These are phyloP conservation scores for Entomophthora muscae DNA, from an alignment of 371 early-diverging fungal species.

Conservation along the genomic window DNA sequence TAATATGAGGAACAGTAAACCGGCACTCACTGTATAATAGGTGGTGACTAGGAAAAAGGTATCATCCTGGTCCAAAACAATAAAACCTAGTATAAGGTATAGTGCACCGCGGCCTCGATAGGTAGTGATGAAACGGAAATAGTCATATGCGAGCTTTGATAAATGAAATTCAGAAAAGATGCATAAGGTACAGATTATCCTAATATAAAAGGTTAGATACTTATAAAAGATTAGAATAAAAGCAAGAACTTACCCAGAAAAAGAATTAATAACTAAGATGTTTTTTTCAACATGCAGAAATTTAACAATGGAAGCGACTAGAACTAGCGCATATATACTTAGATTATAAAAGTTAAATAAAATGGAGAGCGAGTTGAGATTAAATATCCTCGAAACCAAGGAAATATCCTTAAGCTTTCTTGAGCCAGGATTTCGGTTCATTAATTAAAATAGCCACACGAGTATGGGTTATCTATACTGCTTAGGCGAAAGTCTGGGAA, in stretches of 20 bases:
- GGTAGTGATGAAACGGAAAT: slow-evolving; percentile 1
- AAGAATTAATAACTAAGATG: neutral
- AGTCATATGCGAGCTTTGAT: neutral
- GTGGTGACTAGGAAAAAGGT: neutral
- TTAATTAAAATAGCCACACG: neutral
- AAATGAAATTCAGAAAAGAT: neutral
- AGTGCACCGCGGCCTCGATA: slow-evolving; percentile 1
- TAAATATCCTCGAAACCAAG: neutral
- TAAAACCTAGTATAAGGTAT: slow-evolving; percentile 3
- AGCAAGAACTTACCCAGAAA: slow-evolving; percentile 2
- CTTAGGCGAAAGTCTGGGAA: too few species aligned
- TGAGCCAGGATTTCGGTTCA: neutral
- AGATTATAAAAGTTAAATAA: slow-evolving; percentile 4
- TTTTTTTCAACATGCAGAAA: neutral
- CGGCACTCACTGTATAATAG: neutral
- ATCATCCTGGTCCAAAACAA: neutral
- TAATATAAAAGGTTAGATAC: too few species aligned
- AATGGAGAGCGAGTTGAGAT: neutral
- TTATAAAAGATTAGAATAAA: too few species aligned
- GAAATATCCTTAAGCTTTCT: neutral
- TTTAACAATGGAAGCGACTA: neutral
- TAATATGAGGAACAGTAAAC: neutral
- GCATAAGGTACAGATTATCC: neutral
- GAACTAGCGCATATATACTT: neutral
- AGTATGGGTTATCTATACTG: too few species aligned